A percentile compares a stretch with the other conserved stretches of the same genome.
Evolutionary conservation across 192 early-diverging fungal genomes (phyloP).

Genomic region (Coemansia sp.): DNA sequence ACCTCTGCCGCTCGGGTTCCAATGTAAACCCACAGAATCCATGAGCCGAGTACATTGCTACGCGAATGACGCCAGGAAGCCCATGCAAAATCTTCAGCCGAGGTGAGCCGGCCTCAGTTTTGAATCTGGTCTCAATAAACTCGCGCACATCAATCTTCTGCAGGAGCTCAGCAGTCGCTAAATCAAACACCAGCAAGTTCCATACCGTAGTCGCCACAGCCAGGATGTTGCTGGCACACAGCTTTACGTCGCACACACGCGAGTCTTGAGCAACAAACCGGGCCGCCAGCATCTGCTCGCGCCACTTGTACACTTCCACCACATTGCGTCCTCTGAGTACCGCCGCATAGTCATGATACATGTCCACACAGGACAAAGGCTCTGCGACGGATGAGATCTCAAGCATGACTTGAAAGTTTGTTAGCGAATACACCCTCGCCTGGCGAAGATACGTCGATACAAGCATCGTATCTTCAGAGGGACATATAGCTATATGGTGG

Average conservation of each 20-base stretch:
- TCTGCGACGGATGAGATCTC: not conserved
- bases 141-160: not conserved
- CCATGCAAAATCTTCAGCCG: not conserved
- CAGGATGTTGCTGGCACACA: slow-evolving; percentile 9
- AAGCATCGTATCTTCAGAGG: slow-evolving; percentile 8
- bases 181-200: slow-evolving; percentile 6
- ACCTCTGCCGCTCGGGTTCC: not conserved
- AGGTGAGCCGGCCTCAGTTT: not conserved
- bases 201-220: slow-evolving; percentile 4
- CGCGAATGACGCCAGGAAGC: not conserved
- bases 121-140: slow-evolving; percentile 2
- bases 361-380: slow-evolving; percentile 12
- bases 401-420: slow-evolving; percentile 1
- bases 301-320: slow-evolving; percentile 17
- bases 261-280: slow-evolving; percentile 8
- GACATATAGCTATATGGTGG: slow-evolving; percentile 19
- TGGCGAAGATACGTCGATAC: slow-evolving; percentile 21
- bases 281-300: not conserved
- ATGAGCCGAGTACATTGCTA: not conserved
- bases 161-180: not conserved
- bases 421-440: slow-evolving; percentile 8
- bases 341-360: slow-evolving; percentile 7
- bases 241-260: slow-evolving; percentile 13
- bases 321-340: slow-evolving; percentile 6
- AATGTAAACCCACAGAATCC: slow-evolving; percentile 1